These are phyloP conservation scores for Leccinellum albellum DNA, from an alignment of 768 basidiomycete species.

Conservation along the genomic window DNA sequence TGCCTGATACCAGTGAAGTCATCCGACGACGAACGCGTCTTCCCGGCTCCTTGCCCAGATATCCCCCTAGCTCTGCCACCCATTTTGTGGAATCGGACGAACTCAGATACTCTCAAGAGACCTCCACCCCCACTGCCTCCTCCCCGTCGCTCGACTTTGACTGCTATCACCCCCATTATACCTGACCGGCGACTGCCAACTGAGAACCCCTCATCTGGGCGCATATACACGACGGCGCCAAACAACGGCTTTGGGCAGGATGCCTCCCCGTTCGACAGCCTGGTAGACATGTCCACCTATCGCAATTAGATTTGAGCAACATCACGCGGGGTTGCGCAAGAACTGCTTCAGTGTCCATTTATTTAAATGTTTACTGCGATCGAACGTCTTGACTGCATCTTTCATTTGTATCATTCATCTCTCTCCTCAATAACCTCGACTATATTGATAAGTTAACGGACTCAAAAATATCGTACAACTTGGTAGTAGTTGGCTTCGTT, in stretches of 20 bases:
- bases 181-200: slow-evolving; percentile 39
- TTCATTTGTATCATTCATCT: not conserved
- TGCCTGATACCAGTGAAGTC: slow-evolving; percentile 29
- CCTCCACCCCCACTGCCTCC: slow-evolving; percentile 66
- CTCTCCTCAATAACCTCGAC: not conserved
- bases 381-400: not conserved
- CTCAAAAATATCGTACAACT: not conserved
- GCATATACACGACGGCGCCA: slow-evolving; percentile 26
- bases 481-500: not conserved
- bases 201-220: slow-evolving; percentile 12
- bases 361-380: slow-evolving; percentile 21
- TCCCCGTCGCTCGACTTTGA: slow-evolving; percentile 44
- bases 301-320: slow-evolving; percentile 60
- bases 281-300: slow-evolving; percentile 42
- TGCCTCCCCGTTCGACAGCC: slow-evolving; percentile 65
- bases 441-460: not conserved
- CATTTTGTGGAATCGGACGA: slow-evolving; percentile 23
- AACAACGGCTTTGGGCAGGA: slow-evolving; percentile 37
- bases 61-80: slow-evolving; percentile 8
- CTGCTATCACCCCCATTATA: slow-evolving; percentile 39
- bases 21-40: slow-evolving; percentile 23
- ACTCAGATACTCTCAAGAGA: slow-evolving; percentile 33
- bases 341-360: slow-evolving; percentile 59
- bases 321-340: slow-evolving; percentile 60
- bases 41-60: slow-evolving; percentile 17